Conservation (phyloP, 1,139 yeast genomes). For the Martiniozyma asiatica region DNA sequence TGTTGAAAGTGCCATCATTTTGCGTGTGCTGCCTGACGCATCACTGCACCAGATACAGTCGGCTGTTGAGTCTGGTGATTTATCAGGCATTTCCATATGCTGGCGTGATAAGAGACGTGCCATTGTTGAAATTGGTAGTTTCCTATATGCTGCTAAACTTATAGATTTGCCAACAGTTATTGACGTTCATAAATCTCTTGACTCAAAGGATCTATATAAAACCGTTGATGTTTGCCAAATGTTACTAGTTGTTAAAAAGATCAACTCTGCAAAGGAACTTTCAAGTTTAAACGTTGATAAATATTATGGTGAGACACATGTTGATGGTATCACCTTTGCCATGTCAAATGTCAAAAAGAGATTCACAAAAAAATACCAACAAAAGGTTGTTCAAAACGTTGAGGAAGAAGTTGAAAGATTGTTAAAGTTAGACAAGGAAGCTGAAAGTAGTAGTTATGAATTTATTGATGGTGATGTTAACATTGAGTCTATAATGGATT, state of each 20-base stretch:
- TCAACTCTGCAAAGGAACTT: slow-evolving; percentile 45
- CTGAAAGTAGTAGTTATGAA: slow-evolving; percentile 73
- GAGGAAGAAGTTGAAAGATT: slow-evolving; percentile 73
- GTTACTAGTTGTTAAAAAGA: slow-evolving; percentile 57
- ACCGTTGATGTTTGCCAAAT: slow-evolving; percentile 82
- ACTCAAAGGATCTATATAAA: slow-evolving; percentile 79
- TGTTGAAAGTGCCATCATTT: slow-evolving; percentile 72
- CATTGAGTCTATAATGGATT: slow-evolving; percentile 10
- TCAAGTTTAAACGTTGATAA: slow-evolving; percentile 27
- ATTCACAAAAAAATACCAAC: slow-evolving; percentile 38
- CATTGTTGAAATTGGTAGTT: slow-evolving; percentile 41
- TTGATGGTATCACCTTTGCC: slow-evolving; percentile 82
- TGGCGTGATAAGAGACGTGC: slow-evolving; percentile 80
- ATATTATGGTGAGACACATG: slow-evolving; percentile 35
- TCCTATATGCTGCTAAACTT: slow-evolving; percentile 68
- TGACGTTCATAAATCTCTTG: slow-evolving; percentile 83
- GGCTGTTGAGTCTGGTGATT: slow-evolving; percentile 74
- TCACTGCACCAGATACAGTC: slow-evolving; percentile 59
- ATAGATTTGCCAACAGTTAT: slow-evolving; percentile 85
- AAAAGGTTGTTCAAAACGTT: slow-evolving; percentile 47
- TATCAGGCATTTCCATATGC: slow-evolving; percentile 58
- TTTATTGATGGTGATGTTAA: slow-evolving; percentile 41
- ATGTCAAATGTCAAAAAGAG: slow-evolving; percentile 45
- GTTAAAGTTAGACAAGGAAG: slow-evolving; percentile 65
- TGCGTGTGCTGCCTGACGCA: slow-evolving; percentile 74